These are phyloP conservation scores for Aeschynomene evenia DNA, from an alignment of 306 rosid genomes.

Conservation along the genomic window DNA sequence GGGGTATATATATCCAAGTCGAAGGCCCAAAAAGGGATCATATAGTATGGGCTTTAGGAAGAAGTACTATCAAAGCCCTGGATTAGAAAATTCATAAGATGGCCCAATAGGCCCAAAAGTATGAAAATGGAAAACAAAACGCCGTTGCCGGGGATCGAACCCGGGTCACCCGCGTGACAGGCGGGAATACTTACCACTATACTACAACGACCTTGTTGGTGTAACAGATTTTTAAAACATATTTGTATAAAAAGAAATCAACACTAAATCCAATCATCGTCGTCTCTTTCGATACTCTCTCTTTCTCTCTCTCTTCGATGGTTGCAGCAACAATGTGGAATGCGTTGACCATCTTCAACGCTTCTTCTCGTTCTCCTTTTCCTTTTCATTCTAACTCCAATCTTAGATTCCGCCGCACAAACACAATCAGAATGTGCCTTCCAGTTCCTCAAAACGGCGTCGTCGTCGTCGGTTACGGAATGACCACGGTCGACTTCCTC, in stretches of 20 bases:
- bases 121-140: neutral
- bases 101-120: too few relatives aligned
- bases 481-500: constrained; percentile 44
- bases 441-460: constrained; percentile 34
- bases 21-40: too few relatives aligned
- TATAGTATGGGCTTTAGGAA: too few relatives aligned
- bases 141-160: constrained; percentile 51
- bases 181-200: constrained; percentile 46
- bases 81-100: too few relatives aligned
- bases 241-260: too few relatives aligned
- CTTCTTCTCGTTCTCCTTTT: neutral
- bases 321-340: neutral
- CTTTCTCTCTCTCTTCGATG: neutral
- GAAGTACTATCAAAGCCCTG: too few relatives aligned
- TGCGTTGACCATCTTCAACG: neutral
- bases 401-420: neutral
- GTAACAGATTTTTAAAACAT: too few relatives aligned
- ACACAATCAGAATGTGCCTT: constrained; percentile 14
- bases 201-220: constrained; percentile 31
- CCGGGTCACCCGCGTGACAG: constrained; percentile 48
- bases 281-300: neutral
- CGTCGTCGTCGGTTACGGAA: constrained; percentile 45
- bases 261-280: too few relatives aligned
- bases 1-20: too few relatives aligned
- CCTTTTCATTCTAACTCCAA: neutral